Base-by-base conservation (phyloP, 2,329 filamentous ascomycete species). In the Penicillium freii region DNA sequence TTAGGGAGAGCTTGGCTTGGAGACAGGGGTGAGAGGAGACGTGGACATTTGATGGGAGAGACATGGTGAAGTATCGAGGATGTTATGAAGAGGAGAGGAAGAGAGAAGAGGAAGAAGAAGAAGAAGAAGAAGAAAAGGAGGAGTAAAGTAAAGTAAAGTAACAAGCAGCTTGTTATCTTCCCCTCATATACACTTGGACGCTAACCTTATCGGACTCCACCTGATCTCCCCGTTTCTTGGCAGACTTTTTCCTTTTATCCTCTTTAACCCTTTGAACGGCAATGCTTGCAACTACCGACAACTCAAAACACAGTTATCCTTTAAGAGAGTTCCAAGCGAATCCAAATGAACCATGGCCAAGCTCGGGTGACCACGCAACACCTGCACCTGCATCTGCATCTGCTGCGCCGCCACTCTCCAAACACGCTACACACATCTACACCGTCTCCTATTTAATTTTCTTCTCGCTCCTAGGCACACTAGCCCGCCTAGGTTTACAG, bases 11-110 rank as follows among this genome's bases (percentile, higher is more conserved):
- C 81, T 97, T 97, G 66, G 89, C 91, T 67, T 84, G 82, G 42
- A 97, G 82, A 76, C 91, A 96, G 36, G 93, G 93, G 75, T 97
- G 93, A 17, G 80, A 80, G 39, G 92, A 96, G 72, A 96, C 79
- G 77, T 94, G 91, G 36, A 85, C 79, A 69, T 86, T 87, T 49
- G 74, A 62, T 19, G 82, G 82, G 33, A 83, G 73, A 54, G 70
- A 56, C 65, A 72, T 71, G 51, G 55, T 62, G 57, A 44, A 52
- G 60, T 61, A 27, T 55, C 27, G 50, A 52, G 23, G 34, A 34
- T 34, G 11, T 34, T 31, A 15, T 19, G 40, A 43, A 29, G 19
- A 36, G 54, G 38, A 45, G 40, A 36, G 21, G n/a, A 27, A 29
- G 31, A 44, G 43, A 57, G 45, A 48, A 40, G 33, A 21, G 46